A percentile compares a stretch with the other conserved stretches of the same genome.
These are phyloP conservation scores for Verbena officinalis DNA, from an alignment of 257 asterid species.

Conservation along the genomic window DNA sequence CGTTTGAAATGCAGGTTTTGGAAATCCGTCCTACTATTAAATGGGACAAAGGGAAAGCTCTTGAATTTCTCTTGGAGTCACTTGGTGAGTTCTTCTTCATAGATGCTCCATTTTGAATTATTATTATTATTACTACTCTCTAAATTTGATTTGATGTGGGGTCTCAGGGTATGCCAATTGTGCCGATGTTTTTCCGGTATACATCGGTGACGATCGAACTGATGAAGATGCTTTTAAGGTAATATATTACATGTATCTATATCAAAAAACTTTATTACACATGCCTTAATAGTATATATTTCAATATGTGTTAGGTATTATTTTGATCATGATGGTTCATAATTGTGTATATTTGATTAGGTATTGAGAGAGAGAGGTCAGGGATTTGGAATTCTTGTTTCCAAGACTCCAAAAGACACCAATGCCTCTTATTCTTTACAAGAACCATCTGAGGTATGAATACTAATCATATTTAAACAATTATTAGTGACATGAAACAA, in stretches of 20 bases:
- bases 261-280: too few species aligned
- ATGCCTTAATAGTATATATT: neutral
- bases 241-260: slow-evolving; percentile 1
- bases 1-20: slow-evolving; percentile 52
- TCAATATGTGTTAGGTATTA: neutral
- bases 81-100: slow-evolving; percentile 58
- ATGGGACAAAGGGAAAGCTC: slow-evolving; percentile 99
- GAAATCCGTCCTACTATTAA: slow-evolving; percentile 93
- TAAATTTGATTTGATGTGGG: neutral
- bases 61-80: slow-evolving; percentile 83
- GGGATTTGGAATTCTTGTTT: slow-evolving; percentile 86
- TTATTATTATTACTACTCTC: neutral
- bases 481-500: too few species aligned
- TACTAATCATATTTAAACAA: neutral
- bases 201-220: slow-evolving; percentile 89
- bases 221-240: slow-evolving; percentile 96
- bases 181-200: slow-evolving; percentile 69
- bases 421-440: slow-evolving; percentile 75
- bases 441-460: slow-evolving; percentile 72
- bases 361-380: slow-evolving; percentile 63
- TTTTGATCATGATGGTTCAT: slow-evolving; percentile 22
- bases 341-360: slow-evolving; percentile 8
- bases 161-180: slow-evolving; percentile 70
- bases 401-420: slow-evolving; percentile 81
- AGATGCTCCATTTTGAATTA: neutral